Evolutionary conservation across 352 stramenopile species (phyloP).

Genomic region (Elongisporangium undulatum): DNA sequence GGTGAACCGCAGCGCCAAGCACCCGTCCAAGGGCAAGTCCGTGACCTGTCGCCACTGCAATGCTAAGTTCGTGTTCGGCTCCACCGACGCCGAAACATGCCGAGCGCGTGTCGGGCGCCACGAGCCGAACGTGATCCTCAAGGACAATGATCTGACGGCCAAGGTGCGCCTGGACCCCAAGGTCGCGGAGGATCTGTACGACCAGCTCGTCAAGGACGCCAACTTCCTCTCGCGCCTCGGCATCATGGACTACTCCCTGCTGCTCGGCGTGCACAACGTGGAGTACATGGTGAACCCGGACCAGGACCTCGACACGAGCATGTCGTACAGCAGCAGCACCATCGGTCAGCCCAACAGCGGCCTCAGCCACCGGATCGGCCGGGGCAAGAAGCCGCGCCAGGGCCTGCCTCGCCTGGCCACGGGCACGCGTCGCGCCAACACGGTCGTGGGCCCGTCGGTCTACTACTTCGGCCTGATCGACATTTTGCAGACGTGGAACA

Average conservation of each 20-base stretch:
- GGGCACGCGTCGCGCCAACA: slow-evolving; percentile 77
- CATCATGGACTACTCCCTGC: slow-evolving; percentile 91
- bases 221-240: slow-evolving; percentile 79
- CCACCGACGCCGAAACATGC: slow-evolving; percentile 75
- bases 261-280: slow-evolving; percentile 87
- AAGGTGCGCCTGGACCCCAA: slow-evolving; percentile 74
- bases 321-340: slow-evolving; percentile 16
- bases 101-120: slow-evolving; percentile 71
- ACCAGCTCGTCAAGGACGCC: slow-evolving; percentile 82
- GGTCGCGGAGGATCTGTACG: slow-evolving; percentile 77
- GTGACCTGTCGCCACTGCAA: slow-evolving; percentile 87
- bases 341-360: slow-evolving; percentile 12
- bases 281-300: slow-evolving; percentile 86
- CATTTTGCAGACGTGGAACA: slow-evolving; percentile 88
- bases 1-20: slow-evolving; percentile 86
- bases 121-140: slow-evolving; percentile 84
- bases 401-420: slow-evolving; percentile 54
- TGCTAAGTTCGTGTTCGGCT: slow-evolving; percentile 83
- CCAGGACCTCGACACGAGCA: slow-evolving; percentile 50
- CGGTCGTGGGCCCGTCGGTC: slow-evolving; percentile 80
- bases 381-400: slow-evolving; percentile 23
- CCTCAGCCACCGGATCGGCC: slow-evolving; percentile 22
- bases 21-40: slow-evolving; percentile 80
- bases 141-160: slow-evolving; percentile 85
- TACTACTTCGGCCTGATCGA: slow-evolving; percentile 90